Evolutionary conservation across 768 basidiomycete species (phyloP), one percentile per base, ranked within the genome.

Genomic region (Lentinula boryana): DNA sequence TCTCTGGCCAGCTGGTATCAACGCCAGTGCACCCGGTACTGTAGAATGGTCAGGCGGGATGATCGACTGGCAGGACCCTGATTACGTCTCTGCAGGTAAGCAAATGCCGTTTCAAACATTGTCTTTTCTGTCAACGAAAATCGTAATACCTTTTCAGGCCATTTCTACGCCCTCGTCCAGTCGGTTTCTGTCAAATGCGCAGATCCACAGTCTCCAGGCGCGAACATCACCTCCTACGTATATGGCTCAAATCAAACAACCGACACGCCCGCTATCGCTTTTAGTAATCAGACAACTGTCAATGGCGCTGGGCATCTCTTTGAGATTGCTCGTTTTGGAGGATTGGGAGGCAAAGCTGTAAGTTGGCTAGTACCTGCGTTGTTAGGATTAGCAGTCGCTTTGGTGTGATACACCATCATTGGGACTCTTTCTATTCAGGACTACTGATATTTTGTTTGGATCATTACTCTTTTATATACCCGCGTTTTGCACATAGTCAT

Each of bases 1-100:
- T 63, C 65, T 94, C 57, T 94, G 92, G 91, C 88, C 91, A n/a
- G 88, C 88, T 5, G 93, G 92, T 35, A 86, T 90, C 67, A 60
- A 76, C 41, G 68, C 78, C 8, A 79, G 77, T 36, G 76, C 90
- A 7, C 72, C 75, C 53, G 93, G 93, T 27, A 93, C 89, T 7
- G 73, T 95, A 36, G 66, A 82, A 59, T 95, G 93, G 92, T 80
- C 85, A 15, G 90, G 89, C 63, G 92, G 86, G 46, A 79, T 90
- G 83, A 91, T 93, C 73, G 75, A 92, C 76, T 95, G 88, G 87
- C 66, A 76, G 18, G 84, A 93, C 69, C 83, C 89, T 35, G 92
- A 94, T 71, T 94, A 92, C 71, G 60, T 72, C 55, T 69, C 87
- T 13, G 85, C 89, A 18, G 88, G 84, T 77, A 71, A 56, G 72